These are phyloP conservation scores for Aspergillus incahuasiensis DNA, from an alignment of 495 filamentous ascomycete genomes.

Conservation along the genomic window DNA sequence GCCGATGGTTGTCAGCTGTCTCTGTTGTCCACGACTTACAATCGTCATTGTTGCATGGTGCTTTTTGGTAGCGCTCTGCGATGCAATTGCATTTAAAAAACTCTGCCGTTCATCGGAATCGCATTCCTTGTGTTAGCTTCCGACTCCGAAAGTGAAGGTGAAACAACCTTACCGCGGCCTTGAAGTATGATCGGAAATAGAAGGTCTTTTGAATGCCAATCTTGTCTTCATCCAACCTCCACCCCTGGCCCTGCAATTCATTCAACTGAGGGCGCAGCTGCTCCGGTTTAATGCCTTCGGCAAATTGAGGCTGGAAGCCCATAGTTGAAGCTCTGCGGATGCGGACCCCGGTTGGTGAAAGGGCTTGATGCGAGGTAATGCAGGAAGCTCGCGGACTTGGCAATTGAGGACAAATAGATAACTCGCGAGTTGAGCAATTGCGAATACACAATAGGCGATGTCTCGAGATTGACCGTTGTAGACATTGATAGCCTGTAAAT, in stretches of 20 bases:
- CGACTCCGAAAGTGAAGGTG: not conserved
- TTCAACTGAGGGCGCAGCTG: conserved; percentile 24
- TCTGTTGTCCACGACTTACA: conserved; percentile 25
- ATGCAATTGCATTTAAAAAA: conserved; percentile 38
- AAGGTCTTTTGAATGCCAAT: conserved; percentile 42
- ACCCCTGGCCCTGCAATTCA: conserved; percentile 29
- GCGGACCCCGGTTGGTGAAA: not conserved
- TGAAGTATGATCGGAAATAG: conserved; percentile 44
- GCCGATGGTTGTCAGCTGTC: not conserved
- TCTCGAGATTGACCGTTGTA: not conserved
- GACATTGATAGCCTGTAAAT: conserved; percentile 1
- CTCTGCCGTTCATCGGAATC: conserved; percentile 17
- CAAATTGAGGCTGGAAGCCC: conserved; percentile 23
- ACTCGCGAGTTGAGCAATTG: conserved; percentile 1
- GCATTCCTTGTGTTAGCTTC: not conserved
- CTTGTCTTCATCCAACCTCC: conserved; percentile 35
- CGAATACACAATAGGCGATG: not conserved
- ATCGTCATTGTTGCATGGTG: conserved; percentile 46
- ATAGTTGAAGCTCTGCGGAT: conserved; percentile 24
- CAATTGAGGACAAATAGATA: not conserved
- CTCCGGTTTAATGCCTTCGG: conserved; percentile 31
- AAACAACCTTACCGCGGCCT: conserved; percentile 33
- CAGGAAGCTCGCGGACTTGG: not conserved
- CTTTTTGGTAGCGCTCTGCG: conserved; percentile 40
- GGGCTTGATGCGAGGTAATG: not conserved